These are phyloP conservation scores for Polysphondylium violaceum DNA, from an alignment of 78 protist species.

Conservation along the genomic window DNA sequence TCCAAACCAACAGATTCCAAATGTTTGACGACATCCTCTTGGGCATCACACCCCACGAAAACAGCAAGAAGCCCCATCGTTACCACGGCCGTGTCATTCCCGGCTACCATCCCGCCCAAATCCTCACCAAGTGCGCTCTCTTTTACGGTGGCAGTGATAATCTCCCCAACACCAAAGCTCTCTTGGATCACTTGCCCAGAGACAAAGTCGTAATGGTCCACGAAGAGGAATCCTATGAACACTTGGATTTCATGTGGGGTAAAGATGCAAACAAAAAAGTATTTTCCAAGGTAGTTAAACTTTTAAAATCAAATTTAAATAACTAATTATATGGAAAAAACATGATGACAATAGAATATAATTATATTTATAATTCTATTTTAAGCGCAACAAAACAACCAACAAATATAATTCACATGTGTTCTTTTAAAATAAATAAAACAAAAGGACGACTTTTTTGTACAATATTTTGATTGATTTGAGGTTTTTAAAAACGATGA, in stretches of 20 bases:
- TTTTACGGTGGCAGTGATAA: constrained; percentile 83
- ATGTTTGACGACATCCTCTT: constrained; percentile 80
- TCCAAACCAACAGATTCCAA: constrained; percentile 76
- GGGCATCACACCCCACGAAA: constrained; percentile 66
- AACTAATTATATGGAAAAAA: too few species aligned
- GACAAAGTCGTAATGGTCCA: constrained; percentile 50
- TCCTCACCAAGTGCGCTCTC: constrained; percentile 64
- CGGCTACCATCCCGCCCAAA: constrained; percentile 61
- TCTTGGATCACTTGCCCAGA: constrained; percentile 43
- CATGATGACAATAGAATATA: too few species aligned
- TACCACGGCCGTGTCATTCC: constrained; percentile 72
- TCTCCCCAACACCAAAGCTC: constrained; percentile 61
- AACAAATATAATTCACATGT: too few species aligned
- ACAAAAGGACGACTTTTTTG: too few species aligned
- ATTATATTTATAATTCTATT: too few species aligned
- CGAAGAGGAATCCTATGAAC: constrained; percentile 73
- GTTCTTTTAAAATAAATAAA: too few species aligned
- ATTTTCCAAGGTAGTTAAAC: constrained; percentile 52
- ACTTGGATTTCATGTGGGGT: constrained; percentile 82
- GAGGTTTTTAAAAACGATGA: too few species aligned
- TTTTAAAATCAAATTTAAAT: constrained; percentile 54
- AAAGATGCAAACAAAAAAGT: constrained; percentile 37
- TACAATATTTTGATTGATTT: too few species aligned
- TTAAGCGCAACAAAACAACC: too few species aligned
- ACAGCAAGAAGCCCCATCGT: constrained; percentile 37